These are phyloP conservation scores for Xylaria venustula DNA, from an alignment of 495 filamentous ascomycete species.

Conservation along the genomic window DNA sequence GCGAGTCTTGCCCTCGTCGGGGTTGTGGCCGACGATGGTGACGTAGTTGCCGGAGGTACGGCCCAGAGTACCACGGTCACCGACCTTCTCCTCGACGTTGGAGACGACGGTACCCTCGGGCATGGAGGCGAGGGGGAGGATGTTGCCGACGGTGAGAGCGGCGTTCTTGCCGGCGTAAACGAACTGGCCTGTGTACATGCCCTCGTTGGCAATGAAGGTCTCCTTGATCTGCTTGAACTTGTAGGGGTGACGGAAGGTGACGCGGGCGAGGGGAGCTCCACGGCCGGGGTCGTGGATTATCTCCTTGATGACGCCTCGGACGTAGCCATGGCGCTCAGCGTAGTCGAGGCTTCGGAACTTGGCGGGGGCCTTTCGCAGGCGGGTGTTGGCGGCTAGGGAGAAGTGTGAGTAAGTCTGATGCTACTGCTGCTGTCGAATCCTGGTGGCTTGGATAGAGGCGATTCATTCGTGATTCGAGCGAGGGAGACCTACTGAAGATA, in stretches of 20 bases:
- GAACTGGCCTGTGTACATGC: constrained; percentile 99
- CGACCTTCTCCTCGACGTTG: constrained; percentile 98
- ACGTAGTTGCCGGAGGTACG: constrained; percentile 99
- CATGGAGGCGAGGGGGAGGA: constrained; percentile 88
- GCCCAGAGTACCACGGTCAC: constrained; percentile 92
- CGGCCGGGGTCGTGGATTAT: constrained; percentile 99
- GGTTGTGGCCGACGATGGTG: constrained; percentile 98
- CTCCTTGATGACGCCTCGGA: constrained; percentile 95
- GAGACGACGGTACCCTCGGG: constrained; percentile 98
- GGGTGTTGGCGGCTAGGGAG: constrained; percentile 59
- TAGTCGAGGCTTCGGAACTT: constrained; percentile 95
- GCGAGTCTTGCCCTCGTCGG: constrained; percentile 97
- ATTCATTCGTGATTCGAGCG: constrained; percentile 16
- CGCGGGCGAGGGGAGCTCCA: constrained; percentile 95
- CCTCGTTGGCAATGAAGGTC: constrained; percentile 99
- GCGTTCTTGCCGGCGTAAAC: constrained; percentile 99
- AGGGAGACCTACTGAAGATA: constrained; percentile 84
- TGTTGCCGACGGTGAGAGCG: constrained; percentile 89
- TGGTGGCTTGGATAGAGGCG: neutral
- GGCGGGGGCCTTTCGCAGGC: constrained; percentile 81
- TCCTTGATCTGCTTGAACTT: constrained; percentile 85
- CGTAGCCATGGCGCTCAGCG: constrained; percentile 94
- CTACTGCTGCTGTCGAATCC: neutral
- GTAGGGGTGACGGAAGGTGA: constrained; percentile 92
- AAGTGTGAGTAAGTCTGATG: constrained; percentile 16